Evolutionary conservation across 805 yeast genomes (phyloP).

Genomic region (Lipomyces yamanashiensis): DNA sequence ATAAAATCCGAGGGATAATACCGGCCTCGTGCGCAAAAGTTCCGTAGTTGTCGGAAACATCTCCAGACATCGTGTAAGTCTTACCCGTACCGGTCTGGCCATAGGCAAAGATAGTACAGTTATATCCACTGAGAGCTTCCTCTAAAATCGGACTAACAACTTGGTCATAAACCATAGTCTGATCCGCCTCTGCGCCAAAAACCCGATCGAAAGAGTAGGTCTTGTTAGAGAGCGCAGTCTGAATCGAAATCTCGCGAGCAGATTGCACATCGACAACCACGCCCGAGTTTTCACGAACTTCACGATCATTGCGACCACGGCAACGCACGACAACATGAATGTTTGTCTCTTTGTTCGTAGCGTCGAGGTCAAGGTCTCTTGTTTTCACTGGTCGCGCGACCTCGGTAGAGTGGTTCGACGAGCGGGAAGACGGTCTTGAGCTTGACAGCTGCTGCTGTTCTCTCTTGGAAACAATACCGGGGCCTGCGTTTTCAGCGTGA

Average conservation of each 20-base stretch:
- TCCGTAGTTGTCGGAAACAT: slow-evolving; percentile 37
- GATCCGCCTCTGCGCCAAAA: slow-evolving; percentile 82
- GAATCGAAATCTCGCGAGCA: slow-evolving; percentile 56
- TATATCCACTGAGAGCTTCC: slow-evolving; percentile 76
- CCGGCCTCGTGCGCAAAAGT: slow-evolving; percentile 56
- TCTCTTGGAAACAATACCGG: slow-evolving; percentile 1
- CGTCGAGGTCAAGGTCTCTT: slow-evolving; percentile 9
- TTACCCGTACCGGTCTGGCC: slow-evolving; percentile 84
- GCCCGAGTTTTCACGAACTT: slow-evolving; percentile 60
- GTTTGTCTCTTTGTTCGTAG: slow-evolving; percentile 47
- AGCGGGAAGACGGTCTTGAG: slow-evolving; percentile 14
- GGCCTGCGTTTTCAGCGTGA: not conserved
- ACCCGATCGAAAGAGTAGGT: slow-evolving; percentile 78
- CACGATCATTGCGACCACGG: slow-evolving; percentile 63
- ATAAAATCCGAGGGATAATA: slow-evolving; percentile 63
- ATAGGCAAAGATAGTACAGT: slow-evolving; percentile 76
- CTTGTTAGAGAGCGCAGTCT: slow-evolving; percentile 50
- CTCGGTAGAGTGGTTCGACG: not conserved
- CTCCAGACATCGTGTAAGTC: slow-evolving; percentile 51
- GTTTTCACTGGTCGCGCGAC: slow-evolving; percentile 13
- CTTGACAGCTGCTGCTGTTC: slow-evolving; percentile 16
- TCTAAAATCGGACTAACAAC: slow-evolving; percentile 67
- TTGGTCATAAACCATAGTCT: slow-evolving; percentile 63
- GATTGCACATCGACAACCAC: slow-evolving; percentile 61
- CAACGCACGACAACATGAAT: slow-evolving; percentile 69